Base-by-base conservation (phyloP, 2,329 filamentous ascomycete genomes). In the Ceratocystis lukuohia region DNA sequence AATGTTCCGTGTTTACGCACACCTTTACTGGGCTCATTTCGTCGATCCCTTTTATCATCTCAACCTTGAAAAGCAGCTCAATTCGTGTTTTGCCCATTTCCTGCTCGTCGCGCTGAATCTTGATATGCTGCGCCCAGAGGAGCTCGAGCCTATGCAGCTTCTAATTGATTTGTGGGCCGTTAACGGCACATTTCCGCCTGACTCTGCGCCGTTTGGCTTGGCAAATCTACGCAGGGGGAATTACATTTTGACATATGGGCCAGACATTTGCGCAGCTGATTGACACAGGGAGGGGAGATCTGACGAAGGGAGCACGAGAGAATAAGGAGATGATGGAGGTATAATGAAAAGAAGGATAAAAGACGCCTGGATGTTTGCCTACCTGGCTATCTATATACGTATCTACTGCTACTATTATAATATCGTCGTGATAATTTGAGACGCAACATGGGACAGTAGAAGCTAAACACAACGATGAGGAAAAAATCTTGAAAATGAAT, bases 1-100 rank as follows among this genome's bases (percentile, higher is more conserved):
- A 76, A 94, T 95, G 84, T 93, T 95, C 79, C 86, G 90, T 67
- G 89, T 93, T 71, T 95, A 95, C 73, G 88, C 90, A 59, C 90
- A 95, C 76, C 84, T 95, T 69, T 95, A 95, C 78, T 92, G 91
- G 79, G 87, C 88, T 68, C 90, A 95, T 76, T 95, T 86, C 75
- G 76, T 84, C 69, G 84, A 87, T 68, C 86, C 86, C 6, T 88
- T 88, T 75, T 88, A 86, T 76, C 84, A 88, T 72, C 80, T 88
- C 69, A 87, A 84, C 75, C 76, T 84, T 30, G 82, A 84, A 72
- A 84, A 87, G 71, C 84, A 87, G 71, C 78, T 88, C 67, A 88
- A 89, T 77, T 88, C 85, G 74, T 87, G 85, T 74, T 88, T 89
- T 72, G 85, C 85, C 67, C 86, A 88, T 75, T 89, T 88, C 70